Evolutionary conservation across 2,329 filamentous ascomycete species (phyloP).

Genomic region (Sclerotinia sclerotiorum): DNA sequence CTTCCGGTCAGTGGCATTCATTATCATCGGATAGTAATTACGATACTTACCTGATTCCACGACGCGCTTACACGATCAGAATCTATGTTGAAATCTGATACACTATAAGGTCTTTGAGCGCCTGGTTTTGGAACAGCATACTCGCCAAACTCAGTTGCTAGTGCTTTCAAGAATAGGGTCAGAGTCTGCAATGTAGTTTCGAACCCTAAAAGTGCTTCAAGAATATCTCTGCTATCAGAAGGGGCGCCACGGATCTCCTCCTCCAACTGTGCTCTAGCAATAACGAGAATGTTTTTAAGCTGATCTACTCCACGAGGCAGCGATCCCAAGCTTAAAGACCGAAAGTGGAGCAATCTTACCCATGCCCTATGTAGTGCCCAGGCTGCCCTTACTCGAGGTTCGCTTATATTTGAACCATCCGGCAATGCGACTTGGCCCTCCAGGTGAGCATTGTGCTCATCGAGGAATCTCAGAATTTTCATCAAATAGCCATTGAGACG

Average conservation of each 20-base stretch:
- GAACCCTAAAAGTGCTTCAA: background rate
- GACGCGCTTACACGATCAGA: slow-evolving; percentile 4
- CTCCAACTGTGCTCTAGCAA: slow-evolving; percentile 16
- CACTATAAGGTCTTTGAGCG: background rate
- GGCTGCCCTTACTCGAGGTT: slow-evolving; percentile 5
- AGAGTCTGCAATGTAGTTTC: background rate
- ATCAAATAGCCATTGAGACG: slow-evolving; percentile 7
- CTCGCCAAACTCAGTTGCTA: slow-evolving; percentile 8
- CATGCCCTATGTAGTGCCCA: slow-evolving; percentile 28
- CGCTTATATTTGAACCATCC: slow-evolving; percentile 21
- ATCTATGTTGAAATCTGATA: slow-evolving; percentile 16
- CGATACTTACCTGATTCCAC: slow-evolving; percentile 11
- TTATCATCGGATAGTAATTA: background rate
- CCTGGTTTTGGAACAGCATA: slow-evolving; percentile 2
- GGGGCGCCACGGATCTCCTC: slow-evolving; percentile 14
- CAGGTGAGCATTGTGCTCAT: slow-evolving; percentile 10
- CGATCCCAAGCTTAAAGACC: slow-evolving; percentile 20
- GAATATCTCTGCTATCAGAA: background rate
- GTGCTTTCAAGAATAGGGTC: slow-evolving; percentile 1
- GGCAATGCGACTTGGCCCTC: slow-evolving; percentile 4
- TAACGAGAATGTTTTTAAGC: slow-evolving; percentile 15
- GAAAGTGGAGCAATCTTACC: slow-evolving; percentile 28
- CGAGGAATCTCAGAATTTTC: slow-evolving; percentile 15
- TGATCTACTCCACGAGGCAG: slow-evolving; percentile 10
- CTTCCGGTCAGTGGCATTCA: background rate